A percentile compares a stretch with the other conserved stretches of the same genome.
phyloP scores from a whole-genome alignment of 768 basidiomycete species.

The Psilocybe cyanescens region DNA sequence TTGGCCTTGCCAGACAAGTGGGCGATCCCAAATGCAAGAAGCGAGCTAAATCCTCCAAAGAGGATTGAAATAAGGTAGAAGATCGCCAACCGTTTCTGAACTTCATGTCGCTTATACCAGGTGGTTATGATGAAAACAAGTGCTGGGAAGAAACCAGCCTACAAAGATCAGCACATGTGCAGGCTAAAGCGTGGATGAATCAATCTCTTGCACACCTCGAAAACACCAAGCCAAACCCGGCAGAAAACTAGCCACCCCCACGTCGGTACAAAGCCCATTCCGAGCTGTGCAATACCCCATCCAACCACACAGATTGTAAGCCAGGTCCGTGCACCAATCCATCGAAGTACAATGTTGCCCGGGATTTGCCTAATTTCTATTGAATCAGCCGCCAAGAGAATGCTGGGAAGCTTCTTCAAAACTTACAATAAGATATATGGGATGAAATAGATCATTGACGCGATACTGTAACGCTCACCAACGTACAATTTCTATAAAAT shows the following conservation, averaged over 20 bases:
- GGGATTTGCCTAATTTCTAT: conserved; percentile 37
- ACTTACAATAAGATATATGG: conserved; percentile 40
- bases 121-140: conserved; percentile 44
- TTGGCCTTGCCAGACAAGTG: conserved; percentile 29
- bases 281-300: conserved; percentile 34
- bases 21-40: conserved; percentile 32
- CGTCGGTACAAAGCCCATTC: conserved; percentile 34
- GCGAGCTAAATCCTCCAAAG: conserved; percentile 17
- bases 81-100: conserved; percentile 37
- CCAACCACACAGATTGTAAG: conserved; percentile 28
- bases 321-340: conserved; percentile 29
- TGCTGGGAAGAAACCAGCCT: conserved; percentile 48
- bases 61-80: conserved; percentile 25
- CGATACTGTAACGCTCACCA: conserved; percentile 37
- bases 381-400: conserved; percentile 29
- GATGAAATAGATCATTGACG: conserved; percentile 37
- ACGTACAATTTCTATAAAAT: conserved; percentile 28
- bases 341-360: conserved; percentile 31
- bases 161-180: neutral
- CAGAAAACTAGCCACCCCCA: conserved; percentile 31
- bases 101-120: conserved; percentile 47
- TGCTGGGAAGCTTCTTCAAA: neutral
- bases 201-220: conserved; percentile 32
- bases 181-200: neutral
- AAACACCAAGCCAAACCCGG: conserved; percentile 31